A percentile compares a stretch with the other conserved stretches of the same genome.
Evolutionary conservation across 2,329 filamentous ascomycete species (phyloP).

Genomic region (Alternaria novae-zelandiae): DNA sequence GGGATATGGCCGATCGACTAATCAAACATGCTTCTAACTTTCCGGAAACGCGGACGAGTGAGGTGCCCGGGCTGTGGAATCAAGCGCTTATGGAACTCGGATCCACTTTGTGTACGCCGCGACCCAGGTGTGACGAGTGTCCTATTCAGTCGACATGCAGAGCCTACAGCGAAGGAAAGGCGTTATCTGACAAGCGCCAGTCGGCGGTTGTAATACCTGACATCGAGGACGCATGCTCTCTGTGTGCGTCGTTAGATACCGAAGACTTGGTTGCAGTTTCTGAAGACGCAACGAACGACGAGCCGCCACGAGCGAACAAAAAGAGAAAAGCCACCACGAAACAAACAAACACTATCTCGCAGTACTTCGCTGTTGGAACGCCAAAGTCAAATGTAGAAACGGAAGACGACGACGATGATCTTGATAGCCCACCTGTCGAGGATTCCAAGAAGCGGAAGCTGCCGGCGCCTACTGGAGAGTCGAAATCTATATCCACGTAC

Average conservation of each 20-base stretch:
- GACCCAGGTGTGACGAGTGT: constrained; percentile 59
- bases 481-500: constrained; percentile 30
- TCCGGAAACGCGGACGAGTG: constrained; percentile 48
- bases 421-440: background rate
- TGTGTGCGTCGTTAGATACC: constrained; percentile 37
- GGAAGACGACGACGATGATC: constrained; percentile 8
- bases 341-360: constrained; percentile 35
- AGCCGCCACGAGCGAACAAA: constrained; percentile 18
- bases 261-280: constrained; percentile 36
- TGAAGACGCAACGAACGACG: constrained; percentile 23
- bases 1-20: constrained; percentile 64
- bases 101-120: constrained; percentile 66
- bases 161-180: constrained; percentile 41
- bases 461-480: constrained; percentile 1
- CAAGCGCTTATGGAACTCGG: constrained; percentile 71
- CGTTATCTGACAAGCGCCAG: constrained; percentile 23
- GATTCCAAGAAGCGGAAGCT: constrained; percentile 35
- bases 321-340: constrained; percentile 32
- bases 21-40: constrained; percentile 58
- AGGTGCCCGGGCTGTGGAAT: constrained; percentile 66
- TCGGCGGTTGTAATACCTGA: constrained; percentile 19
- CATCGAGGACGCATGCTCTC: constrained; percentile 41
- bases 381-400: constrained; percentile 18
- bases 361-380: constrained; percentile 36
- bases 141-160: constrained; percentile 43